Evolutionary conservation across 495 filamentous ascomycete genomes (phyloP).

Genomic region (Podospora anserina): DNA sequence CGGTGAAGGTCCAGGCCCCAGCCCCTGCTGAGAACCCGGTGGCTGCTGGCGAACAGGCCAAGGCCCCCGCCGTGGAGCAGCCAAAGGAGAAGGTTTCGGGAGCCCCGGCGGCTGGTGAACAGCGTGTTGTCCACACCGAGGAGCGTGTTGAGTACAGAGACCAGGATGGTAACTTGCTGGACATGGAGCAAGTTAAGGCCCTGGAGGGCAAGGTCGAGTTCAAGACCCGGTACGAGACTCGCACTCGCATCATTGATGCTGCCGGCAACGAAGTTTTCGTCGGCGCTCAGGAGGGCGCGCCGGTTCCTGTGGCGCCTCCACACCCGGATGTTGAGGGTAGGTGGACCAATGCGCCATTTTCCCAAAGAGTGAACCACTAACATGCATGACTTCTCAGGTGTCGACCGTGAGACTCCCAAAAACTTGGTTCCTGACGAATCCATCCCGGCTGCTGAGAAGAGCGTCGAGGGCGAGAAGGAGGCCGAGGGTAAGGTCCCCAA

Average conservation of each 20-base stretch:
- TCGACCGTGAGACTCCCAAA: constrained; percentile 29
- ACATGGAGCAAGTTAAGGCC: constrained; percentile 76
- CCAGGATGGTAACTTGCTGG: constrained; percentile 83
- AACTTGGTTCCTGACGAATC: constrained; percentile 38
- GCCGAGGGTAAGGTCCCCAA: constrained; percentile 56
- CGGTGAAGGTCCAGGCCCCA: constrained; percentile 34
- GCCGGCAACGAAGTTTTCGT: constrained; percentile 63
- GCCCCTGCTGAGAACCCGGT: constrained; percentile 23
- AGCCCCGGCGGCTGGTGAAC: constrained; percentile 43
- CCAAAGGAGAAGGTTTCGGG: constrained; percentile 39
- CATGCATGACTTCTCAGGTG: constrained; percentile 17
- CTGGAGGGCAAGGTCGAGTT: constrained; percentile 91
- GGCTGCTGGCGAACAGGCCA: constrained; percentile 19
- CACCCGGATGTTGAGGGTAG: constrained; percentile 76
- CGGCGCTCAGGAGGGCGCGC: constrained; percentile 33
- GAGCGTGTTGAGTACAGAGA: constrained; percentile 94
- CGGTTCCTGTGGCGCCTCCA: constrained; percentile 61
- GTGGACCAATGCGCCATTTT: background rate
- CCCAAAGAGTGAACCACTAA: background rate
- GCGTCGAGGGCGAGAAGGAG: constrained; percentile 63
- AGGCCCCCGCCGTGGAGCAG: constrained; percentile 24
- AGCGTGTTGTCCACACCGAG: constrained; percentile 62
- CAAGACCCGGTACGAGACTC: constrained; percentile 88
- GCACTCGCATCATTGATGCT: constrained; percentile 77
- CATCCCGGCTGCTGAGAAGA: constrained; percentile 51